Base-by-base conservation (phyloP, 78 protist genomes). In the Dictyostelium purpureum region DNA sequence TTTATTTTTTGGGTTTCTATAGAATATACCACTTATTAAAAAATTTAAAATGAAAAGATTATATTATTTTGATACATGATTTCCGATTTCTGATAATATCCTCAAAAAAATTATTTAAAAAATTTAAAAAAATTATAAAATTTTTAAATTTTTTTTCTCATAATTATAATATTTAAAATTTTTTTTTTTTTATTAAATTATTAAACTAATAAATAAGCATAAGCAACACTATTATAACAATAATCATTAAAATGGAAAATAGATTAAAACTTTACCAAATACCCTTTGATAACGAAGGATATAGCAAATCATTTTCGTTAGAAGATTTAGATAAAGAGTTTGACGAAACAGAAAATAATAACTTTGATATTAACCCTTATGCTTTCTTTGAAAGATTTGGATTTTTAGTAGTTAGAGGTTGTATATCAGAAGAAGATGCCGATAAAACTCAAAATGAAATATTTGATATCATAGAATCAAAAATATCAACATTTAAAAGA, bases 391-490 rank as follows among this genome's bases (percentile, higher is more conserved):
- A 73, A 21, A 57, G 52, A n/a, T 85, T 42, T 47, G 88, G 94
- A 18, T 88, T 88, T 45, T 26, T 88, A 1, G 94, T 75, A 10
- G 51, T 88, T 21, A 28, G 69, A 40, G 47, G 75, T 88, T 75
- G 42, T 10, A 19, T 75, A 33, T 73, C 82, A 37, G 10, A 4
- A 2, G 82, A 70, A 26, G 93, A 66, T 16, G 47, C 73, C 56
- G 82, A 74, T 24, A 65, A 40, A 19, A 87, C 93, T 18, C 43
- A n/a, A 10, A 33, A 43, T 21, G 93, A 87, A 63, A 87, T 87
- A 71, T 87, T 78, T 73, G 82, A 74, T 52, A 87, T 87, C 49
- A 67, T 87, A 2, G 93, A 87, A 47, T 42, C 21, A 11, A 87
- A 87, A 75, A n/a, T 24, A 16, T 2, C 77, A 52, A 26, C 49